phyloP scores from a whole-genome alignment of 805 yeast genomes.

The Saturnispora gosingensis region DNA sequence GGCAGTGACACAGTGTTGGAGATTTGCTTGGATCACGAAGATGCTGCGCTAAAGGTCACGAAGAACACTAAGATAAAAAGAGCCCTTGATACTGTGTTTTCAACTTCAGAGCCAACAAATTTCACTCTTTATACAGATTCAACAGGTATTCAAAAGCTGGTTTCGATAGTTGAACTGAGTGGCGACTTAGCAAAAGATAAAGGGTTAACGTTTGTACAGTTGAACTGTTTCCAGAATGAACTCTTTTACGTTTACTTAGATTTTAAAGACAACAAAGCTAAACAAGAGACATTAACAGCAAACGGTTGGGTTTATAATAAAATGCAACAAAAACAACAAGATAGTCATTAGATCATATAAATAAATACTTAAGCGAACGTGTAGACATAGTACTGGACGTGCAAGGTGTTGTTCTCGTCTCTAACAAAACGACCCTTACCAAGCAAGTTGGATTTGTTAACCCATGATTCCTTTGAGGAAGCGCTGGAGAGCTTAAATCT shows the following conservation, averaged over 20 bases:
- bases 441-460: slow-evolving; percentile 35
- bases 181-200: not conserved
- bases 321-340: not conserved
- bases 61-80: slow-evolving; percentile 1
- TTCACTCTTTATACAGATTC: not conserved
- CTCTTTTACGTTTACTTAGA: slow-evolving; percentile 1
- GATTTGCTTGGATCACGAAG: not conserved
- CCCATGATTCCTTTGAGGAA: slow-evolving; percentile 43
- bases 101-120: not conserved
- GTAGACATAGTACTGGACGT: slow-evolving; percentile 33
- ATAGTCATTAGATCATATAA: not conserved
- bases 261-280: not conserved
- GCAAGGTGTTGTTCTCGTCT: slow-evolving; percentile 34
- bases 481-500: slow-evolving; percentile 33
- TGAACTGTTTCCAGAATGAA: slow-evolving; percentile 1
- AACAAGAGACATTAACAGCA: not conserved
- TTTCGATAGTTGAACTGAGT: slow-evolving; percentile 3
- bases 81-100: not conserved
- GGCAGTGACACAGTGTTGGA: not conserved
- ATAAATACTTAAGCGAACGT: slow-evolving; percentile 3
- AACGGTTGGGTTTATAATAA: slow-evolving; percentile 3
- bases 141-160: slow-evolving; percentile 4
- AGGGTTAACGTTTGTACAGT: not conserved
- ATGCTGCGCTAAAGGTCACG: not conserved
- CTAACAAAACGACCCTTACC: slow-evolving; percentile 55